Evolutionary conservation across 257 asterid genomes (phyloP).

Genomic region (Solanum bulbocastanum): DNA sequence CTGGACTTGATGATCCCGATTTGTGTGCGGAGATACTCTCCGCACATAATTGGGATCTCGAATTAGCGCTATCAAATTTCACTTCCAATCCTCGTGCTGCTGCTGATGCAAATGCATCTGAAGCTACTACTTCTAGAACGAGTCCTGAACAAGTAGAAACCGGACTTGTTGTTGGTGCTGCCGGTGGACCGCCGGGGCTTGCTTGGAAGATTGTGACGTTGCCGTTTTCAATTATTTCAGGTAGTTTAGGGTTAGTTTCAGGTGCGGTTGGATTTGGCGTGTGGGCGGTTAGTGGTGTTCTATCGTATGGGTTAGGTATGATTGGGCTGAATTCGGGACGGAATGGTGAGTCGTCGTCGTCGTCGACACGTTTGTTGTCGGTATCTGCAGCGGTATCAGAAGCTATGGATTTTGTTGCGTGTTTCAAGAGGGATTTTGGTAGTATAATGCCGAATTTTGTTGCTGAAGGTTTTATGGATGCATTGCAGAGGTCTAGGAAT

Average conservation of each 20-base stretch:
- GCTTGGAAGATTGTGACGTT: slow-evolving; percentile 80
- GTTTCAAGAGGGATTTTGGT: slow-evolving; percentile 73
- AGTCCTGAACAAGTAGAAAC: slow-evolving; percentile 3
- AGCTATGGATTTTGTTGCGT: slow-evolving; percentile 55
- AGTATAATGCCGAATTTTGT: slow-evolving; percentile 56
- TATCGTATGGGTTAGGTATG: slow-evolving; percentile 65
- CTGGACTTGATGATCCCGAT: slow-evolving; percentile 81
- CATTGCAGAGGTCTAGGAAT: slow-evolving; percentile 81
- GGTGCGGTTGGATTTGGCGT: slow-evolving; percentile 78
- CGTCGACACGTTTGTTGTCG: slow-evolving; percentile 40
- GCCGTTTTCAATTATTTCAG: slow-evolving; percentile 79
- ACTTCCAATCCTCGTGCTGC: slow-evolving; percentile 19
- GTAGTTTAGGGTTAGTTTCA: slow-evolving; percentile 67
- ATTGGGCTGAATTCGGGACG: slow-evolving; percentile 44
- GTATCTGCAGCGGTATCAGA: slow-evolving; percentile 58
- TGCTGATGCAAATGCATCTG: slow-evolving; percentile 1
- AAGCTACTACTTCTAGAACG: background rate
- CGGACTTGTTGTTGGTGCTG: slow-evolving; percentile 35
- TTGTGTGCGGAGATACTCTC: slow-evolving; percentile 81
- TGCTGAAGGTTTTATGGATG: slow-evolving; percentile 84
- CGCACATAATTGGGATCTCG: slow-evolving; percentile 96
- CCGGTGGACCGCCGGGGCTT: slow-evolving; percentile 52
- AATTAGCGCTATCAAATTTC: slow-evolving; percentile 67
- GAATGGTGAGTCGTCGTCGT: slow-evolving; percentile 9
- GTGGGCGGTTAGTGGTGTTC: slow-evolving; percentile 83